Evolutionary conservation across 768 basidiomycete genomes (phyloP), one percentile per base, ranked within the genome.

Genomic region (Pulveroboletus ravenelii): DNA sequence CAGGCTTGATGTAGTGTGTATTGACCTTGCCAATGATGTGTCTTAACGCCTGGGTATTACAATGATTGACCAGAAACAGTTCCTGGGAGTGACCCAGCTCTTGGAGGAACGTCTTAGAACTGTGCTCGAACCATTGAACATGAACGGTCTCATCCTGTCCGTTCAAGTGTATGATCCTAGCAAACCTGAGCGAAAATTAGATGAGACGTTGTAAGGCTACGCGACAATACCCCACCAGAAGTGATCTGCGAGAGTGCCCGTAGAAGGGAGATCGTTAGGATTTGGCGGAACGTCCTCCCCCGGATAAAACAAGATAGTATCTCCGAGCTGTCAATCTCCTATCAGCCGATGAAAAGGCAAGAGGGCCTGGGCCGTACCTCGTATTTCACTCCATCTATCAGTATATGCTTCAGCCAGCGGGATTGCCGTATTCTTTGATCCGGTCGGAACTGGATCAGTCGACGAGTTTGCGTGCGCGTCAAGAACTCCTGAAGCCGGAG

Each of bases 51-150:
- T 77, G 58, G 10, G 70, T 56, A 40, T 74, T 74, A 53, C 89
- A 91, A 1, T 75, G 60, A 2, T 81, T 66, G 27, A 75, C 75
- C 5, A 86, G 63, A 60, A 84, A 89, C 0, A 92, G 61, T 55
- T 92, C 87, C 48, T 81, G 81, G 0, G 78, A 70, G 49, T 85
- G 68, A 0, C 76, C 78, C 13, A 89, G 64, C 52, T 88, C 82
- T 27, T 74, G 70, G 25, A 89, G 62, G n/a, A 79, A 62, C 0
- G 81, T 85, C 48, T 78, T 75, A 0, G 79, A 78, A 0, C 81
- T 78, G 58, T 91, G 89, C 47, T 85, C 78, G 27, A 86, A 78
- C 87, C 87, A 92, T 31, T 81, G 86, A 10, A 87, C 66, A 63
- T 92, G 89, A 1, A 78, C 77, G 2, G 51, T 65, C 47, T 74